Percentiles rank a stretch among this genome's conserved stretches.
Conservation (phyloP, 1,139 yeast species). For the Protomyces inouyei region DNA sequence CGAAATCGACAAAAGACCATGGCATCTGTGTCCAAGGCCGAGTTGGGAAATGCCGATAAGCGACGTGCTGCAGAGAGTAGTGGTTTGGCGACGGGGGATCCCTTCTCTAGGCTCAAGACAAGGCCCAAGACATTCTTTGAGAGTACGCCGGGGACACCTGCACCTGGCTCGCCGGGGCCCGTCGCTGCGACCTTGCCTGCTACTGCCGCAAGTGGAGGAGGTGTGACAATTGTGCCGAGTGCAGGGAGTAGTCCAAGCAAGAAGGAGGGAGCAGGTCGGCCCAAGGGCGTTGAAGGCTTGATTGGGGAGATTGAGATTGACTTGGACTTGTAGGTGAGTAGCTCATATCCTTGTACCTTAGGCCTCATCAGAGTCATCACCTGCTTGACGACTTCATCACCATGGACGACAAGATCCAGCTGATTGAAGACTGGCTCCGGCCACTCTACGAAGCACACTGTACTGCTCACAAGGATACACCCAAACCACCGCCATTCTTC, state of each 20-base stretch:
- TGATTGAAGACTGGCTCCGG: constrained; percentile 2
- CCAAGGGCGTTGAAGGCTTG: constrained; percentile 19
- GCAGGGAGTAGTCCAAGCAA: background rate
- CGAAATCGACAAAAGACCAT: constrained; percentile 80
- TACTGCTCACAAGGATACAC: background rate
- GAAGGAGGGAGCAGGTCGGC: background rate
- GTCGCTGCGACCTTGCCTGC: background rate
- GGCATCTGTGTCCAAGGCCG: constrained; percentile 74
- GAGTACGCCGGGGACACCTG: constrained; percentile 22
- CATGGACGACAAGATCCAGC: constrained; percentile 1
- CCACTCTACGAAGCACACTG: constrained; percentile 1
- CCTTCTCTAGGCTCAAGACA: constrained; percentile 84
- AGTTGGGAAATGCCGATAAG: constrained; percentile 56
- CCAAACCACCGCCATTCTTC: constrained; percentile 47
- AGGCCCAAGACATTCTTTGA: constrained; percentile 76
- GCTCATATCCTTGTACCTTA: background rate
- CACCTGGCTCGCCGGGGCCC: constrained; percentile 13
- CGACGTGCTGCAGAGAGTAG: constrained; percentile 43
- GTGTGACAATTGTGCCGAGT: background rate
- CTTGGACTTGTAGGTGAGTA: constrained; percentile 7
- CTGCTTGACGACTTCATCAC: background rate
- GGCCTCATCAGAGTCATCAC: background rate
- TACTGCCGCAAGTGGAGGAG: background rate
- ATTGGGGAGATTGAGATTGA: constrained; percentile 23
- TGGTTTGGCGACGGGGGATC: constrained; percentile 54